A percentile compares a stretch with the other conserved stretches of the same genome.
phyloP scores from a whole-genome alignment of 75 land plant species.

The Pinus albicaulis region DNA sequence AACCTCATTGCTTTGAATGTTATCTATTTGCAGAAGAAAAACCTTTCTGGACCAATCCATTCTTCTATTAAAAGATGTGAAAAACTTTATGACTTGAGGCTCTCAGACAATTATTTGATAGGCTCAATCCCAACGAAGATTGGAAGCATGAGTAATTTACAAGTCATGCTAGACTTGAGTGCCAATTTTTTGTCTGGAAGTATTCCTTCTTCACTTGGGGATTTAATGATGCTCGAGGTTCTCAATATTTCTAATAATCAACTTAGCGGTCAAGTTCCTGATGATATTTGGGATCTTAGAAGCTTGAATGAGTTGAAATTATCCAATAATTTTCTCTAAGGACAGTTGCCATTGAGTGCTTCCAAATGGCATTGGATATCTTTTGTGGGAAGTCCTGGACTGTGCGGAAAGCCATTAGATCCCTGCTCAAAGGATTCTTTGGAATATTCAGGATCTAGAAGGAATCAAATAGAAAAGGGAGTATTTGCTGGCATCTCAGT shows the following conservation, averaged over 20 bases:
- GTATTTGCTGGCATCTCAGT: slow-evolving; percentile 1
- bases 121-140: slow-evolving; percentile 66
- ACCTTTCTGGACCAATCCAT: slow-evolving; percentile 57
- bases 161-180: slow-evolving; percentile 57
- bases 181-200: slow-evolving; percentile 57
- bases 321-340: slow-evolving; percentile 57
- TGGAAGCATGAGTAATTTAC: slow-evolving; percentile 51
- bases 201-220: slow-evolving; percentile 54
- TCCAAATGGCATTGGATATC: slow-evolving; percentile 52
- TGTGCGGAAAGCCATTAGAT: slow-evolving; percentile 65
- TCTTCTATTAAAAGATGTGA: slow-evolving; percentile 42
- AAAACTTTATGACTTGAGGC: slow-evolving; percentile 50
- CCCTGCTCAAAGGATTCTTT: slow-evolving; percentile 15
- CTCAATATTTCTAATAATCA: slow-evolving; percentile 72
- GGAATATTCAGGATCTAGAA: background rate
- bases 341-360: slow-evolving; percentile 35
- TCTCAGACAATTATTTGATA: slow-evolving; percentile 46
- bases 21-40: slow-evolving; percentile 52
- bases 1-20: slow-evolving; percentile 52
- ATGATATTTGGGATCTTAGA: slow-evolving; percentile 51
- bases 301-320: slow-evolving; percentile 63
- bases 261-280: slow-evolving; percentile 63
- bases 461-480: background rate
- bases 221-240: slow-evolving; percentile 42
- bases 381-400: slow-evolving; percentile 49